These are phyloP conservation scores for Cercophora samala DNA, from an alignment of 495 filamentous ascomycete genomes.

Conservation along the genomic window DNA sequence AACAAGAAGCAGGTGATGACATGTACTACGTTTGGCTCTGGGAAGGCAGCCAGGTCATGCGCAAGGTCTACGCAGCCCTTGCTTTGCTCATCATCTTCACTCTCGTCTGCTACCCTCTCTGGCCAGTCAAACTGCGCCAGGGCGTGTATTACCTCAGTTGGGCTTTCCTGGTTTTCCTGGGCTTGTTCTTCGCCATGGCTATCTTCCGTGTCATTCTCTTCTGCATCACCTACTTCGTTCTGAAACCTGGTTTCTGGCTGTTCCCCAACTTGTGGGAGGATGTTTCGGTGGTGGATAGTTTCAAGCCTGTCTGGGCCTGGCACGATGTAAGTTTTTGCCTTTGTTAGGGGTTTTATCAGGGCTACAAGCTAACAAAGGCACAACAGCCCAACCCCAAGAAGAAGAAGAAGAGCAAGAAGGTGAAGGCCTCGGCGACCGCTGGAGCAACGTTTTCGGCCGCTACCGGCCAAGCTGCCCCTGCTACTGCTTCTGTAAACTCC, in stretches of 20 bases:
- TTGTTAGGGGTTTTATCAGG: not conserved
- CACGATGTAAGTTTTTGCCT: slow-evolving; percentile 69
- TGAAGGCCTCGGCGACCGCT: slow-evolving; percentile 38
- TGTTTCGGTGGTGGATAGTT: slow-evolving; percentile 96
- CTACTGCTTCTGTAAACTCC: slow-evolving; percentile 58
- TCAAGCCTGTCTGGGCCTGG: slow-evolving; percentile 96
- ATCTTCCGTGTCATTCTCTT: slow-evolving; percentile 97
- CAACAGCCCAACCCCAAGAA: slow-evolving; percentile 42
- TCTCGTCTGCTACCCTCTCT: slow-evolving; percentile 92
- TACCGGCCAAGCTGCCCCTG: slow-evolving; percentile 53
- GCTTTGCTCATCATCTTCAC: slow-evolving; percentile 79
- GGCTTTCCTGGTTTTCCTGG: slow-evolving; percentile 86
- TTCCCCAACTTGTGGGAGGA: slow-evolving; percentile 99
- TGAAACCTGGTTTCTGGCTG: slow-evolving; percentile 88
- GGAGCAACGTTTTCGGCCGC: slow-evolving; percentile 43
- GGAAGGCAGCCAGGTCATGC: slow-evolving; percentile 89
- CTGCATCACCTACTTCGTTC: slow-evolving; percentile 79
- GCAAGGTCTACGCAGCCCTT: slow-evolving; percentile 82
- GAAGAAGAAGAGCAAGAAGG: slow-evolving; percentile 60
- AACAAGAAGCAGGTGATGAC: slow-evolving; percentile 87
- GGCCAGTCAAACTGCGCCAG: slow-evolving; percentile 85
- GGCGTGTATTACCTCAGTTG: slow-evolving; percentile 98
- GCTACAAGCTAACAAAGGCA: slow-evolving; percentile 15
- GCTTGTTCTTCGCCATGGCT: slow-evolving; percentile 95
- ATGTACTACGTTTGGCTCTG: slow-evolving; percentile 97